These are phyloP conservation scores for Dothideomycetes sp. DNA, from an alignment of 2,329 filamentous ascomycete species.

Conservation along the genomic window DNA sequence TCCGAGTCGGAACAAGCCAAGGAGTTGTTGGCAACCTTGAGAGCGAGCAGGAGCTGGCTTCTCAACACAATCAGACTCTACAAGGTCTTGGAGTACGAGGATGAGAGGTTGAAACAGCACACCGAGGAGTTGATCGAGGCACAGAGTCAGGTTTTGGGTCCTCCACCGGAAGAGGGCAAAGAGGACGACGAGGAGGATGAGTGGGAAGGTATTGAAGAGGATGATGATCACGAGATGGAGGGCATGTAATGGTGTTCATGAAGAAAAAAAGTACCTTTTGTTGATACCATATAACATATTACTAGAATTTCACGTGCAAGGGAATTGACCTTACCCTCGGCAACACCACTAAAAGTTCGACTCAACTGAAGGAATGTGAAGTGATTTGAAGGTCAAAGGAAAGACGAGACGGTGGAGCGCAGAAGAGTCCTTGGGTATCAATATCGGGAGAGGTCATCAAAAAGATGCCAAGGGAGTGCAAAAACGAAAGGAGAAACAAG, in stretches of 20 bases:
- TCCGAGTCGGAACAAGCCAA: slow-evolving; percentile 16
- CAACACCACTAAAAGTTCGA: too few relatives aligned
- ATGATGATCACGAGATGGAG: slow-evolving; percentile 27
- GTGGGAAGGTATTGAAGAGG: slow-evolving; percentile 28
- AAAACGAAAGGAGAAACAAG: too few relatives aligned
- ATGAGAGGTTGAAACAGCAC: slow-evolving; percentile 67
- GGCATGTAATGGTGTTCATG: slow-evolving; percentile 11
- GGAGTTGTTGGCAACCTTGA: slow-evolving; percentile 44
- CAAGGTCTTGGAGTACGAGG: slow-evolving; percentile 70
- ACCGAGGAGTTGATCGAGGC: slow-evolving; percentile 57
- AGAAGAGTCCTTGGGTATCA: too few relatives aligned
- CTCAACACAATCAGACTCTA: slow-evolving; percentile 75
- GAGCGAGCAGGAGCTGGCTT: slow-evolving; percentile 73
- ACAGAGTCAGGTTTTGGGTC: slow-evolving; percentile 36
- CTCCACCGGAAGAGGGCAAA: slow-evolving; percentile 33
- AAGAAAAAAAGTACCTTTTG: not conserved
- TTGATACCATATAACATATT: slow-evolving; percentile 12
- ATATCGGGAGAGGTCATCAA: too few relatives aligned
- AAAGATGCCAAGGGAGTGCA: too few relatives aligned
- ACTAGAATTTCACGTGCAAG: not conserved
- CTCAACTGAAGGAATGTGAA: too few relatives aligned
- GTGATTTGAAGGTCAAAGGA: too few relatives aligned
- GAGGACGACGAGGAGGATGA: slow-evolving; percentile 33
- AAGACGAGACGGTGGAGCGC: too few relatives aligned
- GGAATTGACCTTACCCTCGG: not conserved